phyloP scores from a whole-genome alignment of 306 rosid genomes.

The Abrus pulchellus region DNA sequence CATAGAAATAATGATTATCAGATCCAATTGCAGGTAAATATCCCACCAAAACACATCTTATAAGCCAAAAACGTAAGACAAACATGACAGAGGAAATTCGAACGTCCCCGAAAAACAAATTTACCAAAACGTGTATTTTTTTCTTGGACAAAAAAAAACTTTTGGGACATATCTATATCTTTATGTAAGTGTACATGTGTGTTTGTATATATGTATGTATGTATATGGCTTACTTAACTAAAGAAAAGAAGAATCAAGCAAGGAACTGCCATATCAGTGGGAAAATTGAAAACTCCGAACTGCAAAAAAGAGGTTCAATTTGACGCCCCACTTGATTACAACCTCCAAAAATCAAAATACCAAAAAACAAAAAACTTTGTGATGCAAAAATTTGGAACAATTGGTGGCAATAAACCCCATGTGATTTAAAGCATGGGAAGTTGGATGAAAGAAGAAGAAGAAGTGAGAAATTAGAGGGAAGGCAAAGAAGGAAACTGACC shows the following conservation, averaged over 20 bases:
- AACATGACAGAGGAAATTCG: not conserved
- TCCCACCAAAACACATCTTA: not conserved
- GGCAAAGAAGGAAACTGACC: slow-evolving; percentile 24
- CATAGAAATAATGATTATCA: slow-evolving; percentile 31
- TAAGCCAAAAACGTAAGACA: not conserved
- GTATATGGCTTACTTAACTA: not conserved
- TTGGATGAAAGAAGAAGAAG: not conserved
- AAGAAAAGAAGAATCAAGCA: slow-evolving; percentile 32
- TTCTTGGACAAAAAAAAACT: not conserved
- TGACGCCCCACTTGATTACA: not conserved
- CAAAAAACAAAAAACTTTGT: not conserved
- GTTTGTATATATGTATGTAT: too few species aligned
- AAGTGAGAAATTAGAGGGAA: not conserved
- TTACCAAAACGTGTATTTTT: not conserved
- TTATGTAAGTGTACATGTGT: too few species aligned
- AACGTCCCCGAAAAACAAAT: not conserved
- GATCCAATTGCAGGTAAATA: slow-evolving; percentile 2
- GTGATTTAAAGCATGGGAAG: not conserved
- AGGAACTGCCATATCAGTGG: not conserved
- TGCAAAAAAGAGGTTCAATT: not conserved
- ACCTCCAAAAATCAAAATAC: not conserved
- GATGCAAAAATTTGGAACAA: slow-evolving; percentile 15
- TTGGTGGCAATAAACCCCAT: not conserved
- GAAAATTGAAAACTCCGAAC: slow-evolving; percentile 28
- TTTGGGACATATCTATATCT: not conserved